Percentiles rank a stretch among this genome's conserved stretches.
Conservation (phyloP, 768 basidiomycete species). For the Rhizopogon vulgaris region DNA sequence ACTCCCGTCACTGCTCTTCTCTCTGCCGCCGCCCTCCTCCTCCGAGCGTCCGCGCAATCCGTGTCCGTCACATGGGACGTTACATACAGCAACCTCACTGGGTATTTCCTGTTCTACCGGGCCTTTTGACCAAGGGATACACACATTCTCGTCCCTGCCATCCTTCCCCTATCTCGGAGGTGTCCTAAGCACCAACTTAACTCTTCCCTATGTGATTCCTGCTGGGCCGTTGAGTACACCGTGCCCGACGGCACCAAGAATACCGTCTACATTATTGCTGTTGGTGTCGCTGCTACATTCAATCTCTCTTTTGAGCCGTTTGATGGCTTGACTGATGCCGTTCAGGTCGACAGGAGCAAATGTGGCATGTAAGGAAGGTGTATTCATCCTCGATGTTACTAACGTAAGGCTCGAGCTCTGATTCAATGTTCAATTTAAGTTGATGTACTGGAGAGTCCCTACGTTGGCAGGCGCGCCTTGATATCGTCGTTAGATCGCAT, state of each 20-base stretch:
- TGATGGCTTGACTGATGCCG: neutral
- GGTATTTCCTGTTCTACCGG: conserved; percentile 17
- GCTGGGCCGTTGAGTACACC: conserved; percentile 1
- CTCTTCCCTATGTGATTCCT: conserved; percentile 5
- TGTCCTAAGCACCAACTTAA: conserved; percentile 1
- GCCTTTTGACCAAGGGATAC: conserved; percentile 11
- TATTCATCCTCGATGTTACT: neutral
- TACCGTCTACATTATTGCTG: conserved; percentile 3
- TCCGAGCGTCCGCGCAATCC: neutral
- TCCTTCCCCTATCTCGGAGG: conserved; percentile 6
- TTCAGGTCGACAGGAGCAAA: neutral
- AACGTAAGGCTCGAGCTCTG: neutral
- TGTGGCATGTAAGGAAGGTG: conserved; percentile 4
- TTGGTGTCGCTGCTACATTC: neutral
- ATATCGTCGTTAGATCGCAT: no score
- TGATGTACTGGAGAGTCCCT: no score
- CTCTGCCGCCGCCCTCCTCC: neutral
- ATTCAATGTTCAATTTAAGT: no score
- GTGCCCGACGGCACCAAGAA: neutral
- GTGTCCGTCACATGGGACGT: neutral
- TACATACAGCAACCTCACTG: conserved; percentile 4
- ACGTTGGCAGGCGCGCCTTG: no score
- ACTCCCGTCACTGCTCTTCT: neutral
- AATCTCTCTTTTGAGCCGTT: conserved; percentile 2
- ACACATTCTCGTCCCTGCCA: conserved; percentile 8